These are phyloP conservation scores for Fusarium sp. DNA, from an alignment of 2,329 filamentous ascomycete genomes.

Conservation along the genomic window DNA sequence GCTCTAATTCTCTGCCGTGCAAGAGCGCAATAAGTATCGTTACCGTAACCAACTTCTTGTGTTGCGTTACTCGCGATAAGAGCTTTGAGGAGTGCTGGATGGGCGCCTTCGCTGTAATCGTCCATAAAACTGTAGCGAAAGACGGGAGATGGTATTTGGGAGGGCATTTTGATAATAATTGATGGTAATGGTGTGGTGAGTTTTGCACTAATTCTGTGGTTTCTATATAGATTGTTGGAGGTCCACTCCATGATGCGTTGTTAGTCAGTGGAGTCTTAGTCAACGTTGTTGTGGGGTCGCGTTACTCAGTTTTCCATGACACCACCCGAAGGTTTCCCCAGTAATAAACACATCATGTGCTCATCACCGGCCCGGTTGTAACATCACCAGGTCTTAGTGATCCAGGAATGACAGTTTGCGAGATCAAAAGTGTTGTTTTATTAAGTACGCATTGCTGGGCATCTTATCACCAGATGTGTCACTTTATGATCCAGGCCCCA, in stretches of 20 bases:
- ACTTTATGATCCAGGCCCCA: too few relatives aligned
- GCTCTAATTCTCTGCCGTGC: slow-evolving; percentile 56
- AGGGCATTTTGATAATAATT: slow-evolving; percentile 30
- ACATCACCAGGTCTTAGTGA: fast-evolving
- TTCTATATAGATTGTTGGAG: slow-evolving; percentile 32
- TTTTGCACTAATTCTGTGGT: not conserved
- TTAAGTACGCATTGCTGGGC: too few relatives aligned
- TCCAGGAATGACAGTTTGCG: too few relatives aligned
- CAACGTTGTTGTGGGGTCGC: slow-evolving; percentile 27
- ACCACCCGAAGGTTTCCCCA: slow-evolving; percentile 11
- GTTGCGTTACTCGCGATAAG: slow-evolving; percentile 56
- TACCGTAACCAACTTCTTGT: slow-evolving; percentile 61
- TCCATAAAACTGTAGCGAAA: slow-evolving; percentile 59
- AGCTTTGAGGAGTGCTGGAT: slow-evolving; percentile 60
- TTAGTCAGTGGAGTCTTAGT: slow-evolving; percentile 43
- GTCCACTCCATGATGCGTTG: slow-evolving; percentile 29
- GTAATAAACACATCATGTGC: slow-evolving; percentile 17
- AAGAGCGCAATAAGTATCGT: slow-evolving; percentile 56
- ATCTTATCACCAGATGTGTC: too few relatives aligned
- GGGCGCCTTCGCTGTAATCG: slow-evolving; percentile 64
- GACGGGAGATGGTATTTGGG: slow-evolving; percentile 27
- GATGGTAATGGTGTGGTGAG: not conserved
- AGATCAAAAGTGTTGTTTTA: too few relatives aligned
- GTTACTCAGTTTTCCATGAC: slow-evolving; percentile 40
- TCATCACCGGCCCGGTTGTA: not conserved